Evolutionary conservation across 768 basidiomycete species (phyloP).

Genomic region (Hygrophorus russula): DNA sequence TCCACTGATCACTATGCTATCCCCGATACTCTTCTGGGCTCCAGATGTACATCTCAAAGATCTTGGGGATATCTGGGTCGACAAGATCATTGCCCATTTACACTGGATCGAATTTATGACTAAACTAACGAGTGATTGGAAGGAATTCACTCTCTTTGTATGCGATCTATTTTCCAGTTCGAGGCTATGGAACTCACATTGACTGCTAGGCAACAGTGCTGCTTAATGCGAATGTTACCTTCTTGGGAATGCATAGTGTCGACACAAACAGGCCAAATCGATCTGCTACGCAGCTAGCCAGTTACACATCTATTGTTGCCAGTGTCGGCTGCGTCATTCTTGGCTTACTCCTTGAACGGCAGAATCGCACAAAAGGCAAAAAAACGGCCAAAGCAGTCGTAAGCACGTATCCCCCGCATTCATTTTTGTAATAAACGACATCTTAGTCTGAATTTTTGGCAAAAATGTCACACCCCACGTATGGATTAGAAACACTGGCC

Average conservation of each 20-base stretch:
- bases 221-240: too few relatives aligned
- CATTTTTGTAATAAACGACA: constrained; percentile 5
- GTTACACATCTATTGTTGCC: too few relatives aligned
- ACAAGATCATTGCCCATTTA: constrained; percentile 26
- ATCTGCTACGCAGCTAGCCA: constrained; percentile 35
- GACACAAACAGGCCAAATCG: constrained; percentile 17
- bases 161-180: not conserved
- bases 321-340: constrained; percentile 39
- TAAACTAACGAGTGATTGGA: constrained; percentile 34
- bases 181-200: not conserved
- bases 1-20: constrained; percentile 26
- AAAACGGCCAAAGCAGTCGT: constrained; percentile 27
- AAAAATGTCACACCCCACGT: constrained; percentile 3
- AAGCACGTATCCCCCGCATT: constrained; percentile 8
- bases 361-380: constrained; percentile 21
- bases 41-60: too few relatives aligned
- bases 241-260: constrained; percentile 34
- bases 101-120: constrained; percentile 34
- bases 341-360: too few relatives aligned
- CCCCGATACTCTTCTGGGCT: constrained; percentile 37
- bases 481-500: constrained; percentile 39
- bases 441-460: not conserved
- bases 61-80: too few relatives aligned
- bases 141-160: too few relatives aligned
- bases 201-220: constrained; percentile 34